A percentile compares a stretch with the other conserved stretches of the same genome.
phyloP scores from a whole-genome alignment of 2,329 filamentous ascomycete genomes.

The Trichoderma sp. region DNA sequence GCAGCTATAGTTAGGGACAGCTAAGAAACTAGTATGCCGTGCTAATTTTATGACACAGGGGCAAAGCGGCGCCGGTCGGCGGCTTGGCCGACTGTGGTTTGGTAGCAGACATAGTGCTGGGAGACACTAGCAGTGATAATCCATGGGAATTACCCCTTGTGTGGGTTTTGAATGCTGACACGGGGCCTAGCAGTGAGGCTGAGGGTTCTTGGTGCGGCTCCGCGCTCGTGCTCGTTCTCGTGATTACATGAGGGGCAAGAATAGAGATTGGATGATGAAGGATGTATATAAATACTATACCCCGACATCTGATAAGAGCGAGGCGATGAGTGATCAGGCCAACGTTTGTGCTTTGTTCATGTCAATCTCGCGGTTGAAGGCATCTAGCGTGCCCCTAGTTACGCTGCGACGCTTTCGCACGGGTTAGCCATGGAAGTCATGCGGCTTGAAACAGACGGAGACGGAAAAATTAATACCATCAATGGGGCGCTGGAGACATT shows the following conservation, averaged over 20 bases:
- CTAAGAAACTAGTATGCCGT: conserved; percentile 1
- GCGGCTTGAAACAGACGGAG: neutral
- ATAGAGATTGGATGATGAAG: neutral
- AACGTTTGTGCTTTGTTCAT: neutral
- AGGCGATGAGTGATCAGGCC: neutral
- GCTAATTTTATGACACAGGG: conserved; percentile 6
- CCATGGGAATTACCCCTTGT: neutral
- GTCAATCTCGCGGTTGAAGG: neutral
- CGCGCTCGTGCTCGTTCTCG: neutral
- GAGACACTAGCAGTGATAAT: neutral
- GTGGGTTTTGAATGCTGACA: neutral
- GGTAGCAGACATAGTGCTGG: neutral
- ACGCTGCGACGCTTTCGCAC: neutral
- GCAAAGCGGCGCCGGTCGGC: neutral
- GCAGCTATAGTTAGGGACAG: neutral
- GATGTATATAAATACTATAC: neutral
- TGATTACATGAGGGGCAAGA: neutral
- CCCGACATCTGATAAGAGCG: neutral
- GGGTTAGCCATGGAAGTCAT: neutral
- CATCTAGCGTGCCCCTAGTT: neutral
- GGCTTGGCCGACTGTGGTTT: neutral
- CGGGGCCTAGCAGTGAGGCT: neutral
- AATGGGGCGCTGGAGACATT: neutral
- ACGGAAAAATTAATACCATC: neutral
- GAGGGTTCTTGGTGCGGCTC: neutral